Evolutionary conservation across 2,329 filamentous ascomycete species (phyloP).

Genomic region (Beauveria asiatica): DNA sequence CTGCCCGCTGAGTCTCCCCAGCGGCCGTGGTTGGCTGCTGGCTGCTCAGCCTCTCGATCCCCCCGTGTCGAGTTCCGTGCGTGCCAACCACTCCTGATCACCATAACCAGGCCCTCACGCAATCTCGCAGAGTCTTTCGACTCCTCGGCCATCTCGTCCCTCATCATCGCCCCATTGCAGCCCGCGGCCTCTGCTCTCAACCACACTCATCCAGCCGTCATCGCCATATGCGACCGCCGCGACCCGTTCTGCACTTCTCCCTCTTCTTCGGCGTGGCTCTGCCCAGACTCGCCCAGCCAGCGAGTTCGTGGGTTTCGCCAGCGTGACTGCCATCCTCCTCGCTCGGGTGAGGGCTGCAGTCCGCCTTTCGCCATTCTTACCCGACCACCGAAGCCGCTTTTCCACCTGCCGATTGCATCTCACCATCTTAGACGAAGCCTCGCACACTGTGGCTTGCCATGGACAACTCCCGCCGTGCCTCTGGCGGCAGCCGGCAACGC

Average conservation of each 20-base stretch:
- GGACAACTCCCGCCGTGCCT: constrained; percentile 8
- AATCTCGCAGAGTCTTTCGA: not conserved
- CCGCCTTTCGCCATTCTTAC: not conserved
- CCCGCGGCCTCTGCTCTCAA: not conserved
- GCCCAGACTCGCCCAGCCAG: constrained; percentile 6
- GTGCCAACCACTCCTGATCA: constrained; percentile 11
- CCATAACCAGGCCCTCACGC: not conserved
- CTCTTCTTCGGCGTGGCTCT: not conserved
- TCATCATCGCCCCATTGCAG: not conserved
- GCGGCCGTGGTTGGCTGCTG: not conserved
- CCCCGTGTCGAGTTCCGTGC: constrained; percentile 9
- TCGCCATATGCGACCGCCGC: not conserved
- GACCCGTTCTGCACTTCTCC: not conserved
- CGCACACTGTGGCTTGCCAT: not conserved
- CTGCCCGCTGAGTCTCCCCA: not conserved
- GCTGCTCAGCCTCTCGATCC: constrained; percentile 7
- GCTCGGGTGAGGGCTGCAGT: constrained; percentile 2
- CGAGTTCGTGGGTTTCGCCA: constrained; percentile 8
- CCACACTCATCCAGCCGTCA: not conserved
- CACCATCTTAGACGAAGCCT: not conserved
- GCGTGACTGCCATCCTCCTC: constrained; percentile 6
- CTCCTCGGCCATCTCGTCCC: not conserved
- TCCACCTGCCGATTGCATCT: not conserved
- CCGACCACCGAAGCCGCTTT: not conserved
- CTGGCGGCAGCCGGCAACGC: constrained; percentile 6